Percentiles rank a stretch among this genome's conserved stretches.
Evolutionary conservation across 2,329 filamentous ascomycete species (phyloP).

Genomic region (Chrysosporium keratinophilum): DNA sequence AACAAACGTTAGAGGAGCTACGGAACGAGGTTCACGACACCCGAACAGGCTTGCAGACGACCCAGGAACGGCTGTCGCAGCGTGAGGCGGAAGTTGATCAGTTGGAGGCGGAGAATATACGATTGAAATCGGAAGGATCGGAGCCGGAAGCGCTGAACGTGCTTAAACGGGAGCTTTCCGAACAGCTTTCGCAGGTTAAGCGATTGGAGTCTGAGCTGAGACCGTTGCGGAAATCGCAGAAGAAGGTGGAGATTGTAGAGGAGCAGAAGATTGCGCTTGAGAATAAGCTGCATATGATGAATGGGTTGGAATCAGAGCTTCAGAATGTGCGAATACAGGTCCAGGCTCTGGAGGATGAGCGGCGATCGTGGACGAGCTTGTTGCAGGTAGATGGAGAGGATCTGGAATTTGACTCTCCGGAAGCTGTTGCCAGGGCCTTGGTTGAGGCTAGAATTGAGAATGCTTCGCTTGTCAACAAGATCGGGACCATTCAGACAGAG

Average conservation of each 20-base stretch:
- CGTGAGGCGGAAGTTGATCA: conserved; percentile 61
- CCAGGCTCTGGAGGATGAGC: conserved; percentile 80
- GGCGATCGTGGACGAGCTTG: conserved; percentile 75
- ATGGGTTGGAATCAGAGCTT: conserved; percentile 63
- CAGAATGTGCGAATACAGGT: conserved; percentile 70
- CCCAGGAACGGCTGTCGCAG: conserved; percentile 57
- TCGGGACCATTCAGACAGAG: conserved; percentile 71
- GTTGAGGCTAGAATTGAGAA: conserved; percentile 72
- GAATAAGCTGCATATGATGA: conserved; percentile 63
- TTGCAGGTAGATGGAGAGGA: conserved; percentile 58
- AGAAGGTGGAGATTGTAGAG: conserved; percentile 85
- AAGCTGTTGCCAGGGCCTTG: conserved; percentile 73
- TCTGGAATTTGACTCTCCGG: conserved; percentile 74
- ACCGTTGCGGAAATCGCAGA: conserved; percentile 67
- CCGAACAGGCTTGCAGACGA: conserved; percentile 45
- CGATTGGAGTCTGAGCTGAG: conserved; percentile 76
- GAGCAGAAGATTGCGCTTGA: conserved; percentile 85
- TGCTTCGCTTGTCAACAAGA: conserved; percentile 65
- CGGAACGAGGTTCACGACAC: conserved; percentile 47
- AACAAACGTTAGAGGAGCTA: conserved; percentile 44
- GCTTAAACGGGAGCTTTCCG: conserved; percentile 76
- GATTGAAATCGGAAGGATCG: conserved; percentile 73
- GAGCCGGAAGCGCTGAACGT: conserved; percentile 77
- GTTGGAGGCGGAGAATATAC: conserved; percentile 72
- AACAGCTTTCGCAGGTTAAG: conserved; percentile 86